phyloP scores from a whole-genome alignment of 257 asterid species.

The Eucommia ulmoides region DNA sequence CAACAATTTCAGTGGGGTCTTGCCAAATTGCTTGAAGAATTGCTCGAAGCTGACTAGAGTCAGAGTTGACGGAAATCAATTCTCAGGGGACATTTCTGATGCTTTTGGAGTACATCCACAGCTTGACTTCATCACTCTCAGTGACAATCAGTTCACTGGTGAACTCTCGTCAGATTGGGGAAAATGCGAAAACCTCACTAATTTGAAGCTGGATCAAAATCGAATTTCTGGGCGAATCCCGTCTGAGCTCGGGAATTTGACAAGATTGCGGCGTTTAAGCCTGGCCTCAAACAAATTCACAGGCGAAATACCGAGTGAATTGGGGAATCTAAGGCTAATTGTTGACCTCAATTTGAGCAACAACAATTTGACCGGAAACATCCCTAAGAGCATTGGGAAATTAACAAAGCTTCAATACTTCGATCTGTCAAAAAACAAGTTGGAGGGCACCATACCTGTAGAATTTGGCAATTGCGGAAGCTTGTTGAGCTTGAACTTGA shows the following conservation, averaged over 20 bases:
- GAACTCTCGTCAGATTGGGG: slow-evolving; percentile 53
- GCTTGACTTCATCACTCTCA: slow-evolving; percentile 35
- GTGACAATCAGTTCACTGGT: slow-evolving; percentile 48
- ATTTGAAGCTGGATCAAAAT: slow-evolving; percentile 34
- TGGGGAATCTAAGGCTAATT: slow-evolving; percentile 32
- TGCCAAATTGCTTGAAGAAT: slow-evolving; percentile 59
- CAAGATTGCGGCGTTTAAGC: slow-evolving; percentile 28
- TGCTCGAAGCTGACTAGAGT: slow-evolving; percentile 38
- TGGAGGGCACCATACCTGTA: slow-evolving; percentile 41
- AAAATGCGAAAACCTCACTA: slow-evolving; percentile 30
- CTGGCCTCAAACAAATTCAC: slow-evolving; percentile 47
- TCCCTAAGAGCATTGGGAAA: slow-evolving; percentile 39
- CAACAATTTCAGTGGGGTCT: slow-evolving; percentile 48
- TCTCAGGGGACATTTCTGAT: slow-evolving; percentile 49
- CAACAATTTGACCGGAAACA: slow-evolving; percentile 48
- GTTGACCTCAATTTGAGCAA: slow-evolving; percentile 37
- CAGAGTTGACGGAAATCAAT: slow-evolving; percentile 47
- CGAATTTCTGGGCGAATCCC: slow-evolving; percentile 60
- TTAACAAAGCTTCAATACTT: slow-evolving; percentile 36
- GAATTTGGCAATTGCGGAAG: slow-evolving; percentile 27
- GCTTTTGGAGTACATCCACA: slow-evolving; percentile 49
- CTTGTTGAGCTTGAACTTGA: slow-evolving; percentile 35
- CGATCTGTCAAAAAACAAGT: slow-evolving; percentile 45
- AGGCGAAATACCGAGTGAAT: slow-evolving; percentile 46
- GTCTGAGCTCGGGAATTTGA: slow-evolving; percentile 48